Conservation (phyloP, 2,329 filamentous ascomycete genomes). For the Leptoxyphium fumago region DNA sequence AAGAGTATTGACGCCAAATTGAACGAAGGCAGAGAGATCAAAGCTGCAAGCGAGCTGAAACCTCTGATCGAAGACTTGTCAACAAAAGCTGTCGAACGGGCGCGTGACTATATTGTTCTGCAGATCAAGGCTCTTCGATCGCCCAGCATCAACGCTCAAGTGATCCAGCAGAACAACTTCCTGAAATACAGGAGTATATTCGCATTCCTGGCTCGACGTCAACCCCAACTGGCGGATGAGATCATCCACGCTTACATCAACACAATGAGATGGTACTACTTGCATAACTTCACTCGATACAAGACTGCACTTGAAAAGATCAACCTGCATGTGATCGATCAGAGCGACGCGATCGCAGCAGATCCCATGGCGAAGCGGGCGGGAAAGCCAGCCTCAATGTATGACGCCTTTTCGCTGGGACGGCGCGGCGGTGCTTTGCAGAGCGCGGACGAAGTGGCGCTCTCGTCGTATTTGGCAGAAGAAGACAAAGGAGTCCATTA, state of each 20-base stretch:
- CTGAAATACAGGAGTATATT: constrained; percentile 79
- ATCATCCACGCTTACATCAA: constrained; percentile 91
- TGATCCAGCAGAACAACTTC: constrained; percentile 88
- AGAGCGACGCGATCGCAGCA: constrained; percentile 56
- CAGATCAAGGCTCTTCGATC: constrained; percentile 91
- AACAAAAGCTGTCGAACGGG: constrained; percentile 80
- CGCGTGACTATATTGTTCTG: constrained; percentile 83
- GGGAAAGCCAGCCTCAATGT: constrained; percentile 29
- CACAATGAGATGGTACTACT: constrained; percentile 98
- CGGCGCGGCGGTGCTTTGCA: constrained; percentile 71
- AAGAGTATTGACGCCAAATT: constrained; percentile 54
- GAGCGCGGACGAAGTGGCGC: constrained; percentile 55
- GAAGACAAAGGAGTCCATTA: constrained; percentile 78
- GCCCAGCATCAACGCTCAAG: constrained; percentile 91
- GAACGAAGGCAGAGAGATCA: constrained; percentile 47
- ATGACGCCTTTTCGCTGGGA: constrained; percentile 82
- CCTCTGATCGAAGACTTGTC: constrained; percentile 75
- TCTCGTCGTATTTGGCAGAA: constrained; percentile 81
- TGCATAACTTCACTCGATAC: constrained; percentile 82
- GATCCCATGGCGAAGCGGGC: constrained; percentile 41
- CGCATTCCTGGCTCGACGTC: constrained; percentile 68
- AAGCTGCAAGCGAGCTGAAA: constrained; percentile 68
- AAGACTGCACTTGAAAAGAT: constrained; percentile 70
- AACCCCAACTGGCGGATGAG: constrained; percentile 71
- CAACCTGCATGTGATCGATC: constrained; percentile 69